These are phyloP conservation scores for Colletotrichum tropicale DNA, from an alignment of 2,329 filamentous ascomycete species.

Conservation along the genomic window DNA sequence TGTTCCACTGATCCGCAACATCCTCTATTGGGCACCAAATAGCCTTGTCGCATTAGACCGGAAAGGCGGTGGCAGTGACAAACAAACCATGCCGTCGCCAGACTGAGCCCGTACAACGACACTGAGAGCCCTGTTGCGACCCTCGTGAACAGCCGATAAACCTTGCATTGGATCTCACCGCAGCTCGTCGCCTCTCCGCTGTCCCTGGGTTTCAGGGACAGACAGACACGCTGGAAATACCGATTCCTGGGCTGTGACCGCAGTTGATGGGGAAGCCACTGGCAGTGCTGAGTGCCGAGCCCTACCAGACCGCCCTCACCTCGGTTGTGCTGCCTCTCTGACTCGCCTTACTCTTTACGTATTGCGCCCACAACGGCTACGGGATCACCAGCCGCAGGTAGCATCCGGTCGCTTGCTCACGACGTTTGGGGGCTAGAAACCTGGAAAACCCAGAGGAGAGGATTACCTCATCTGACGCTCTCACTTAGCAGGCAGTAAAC, in stretches of 20 bases:
- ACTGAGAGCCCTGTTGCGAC: not conserved
- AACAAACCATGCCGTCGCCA: not conserved
- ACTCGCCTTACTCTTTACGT: not conserved
- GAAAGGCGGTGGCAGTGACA: constrained; percentile 1
- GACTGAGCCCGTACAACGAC: not conserved
- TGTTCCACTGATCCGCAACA: not conserved
- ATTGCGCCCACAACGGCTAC: not conserved
- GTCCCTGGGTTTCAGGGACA: not conserved
- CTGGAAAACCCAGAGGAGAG: not conserved
- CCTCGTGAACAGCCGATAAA: not conserved
- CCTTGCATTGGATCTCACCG: not conserved
- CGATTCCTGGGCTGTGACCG: not conserved
- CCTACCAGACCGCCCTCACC: not conserved
- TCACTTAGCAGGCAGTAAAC: not conserved
- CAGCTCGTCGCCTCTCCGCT: not conserved
- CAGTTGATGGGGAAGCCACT: not conserved
- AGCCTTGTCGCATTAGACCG: not conserved
- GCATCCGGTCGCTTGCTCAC: not conserved
- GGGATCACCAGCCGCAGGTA: not conserved
- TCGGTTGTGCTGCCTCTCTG: not conserved
- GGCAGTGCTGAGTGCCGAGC: not conserved
- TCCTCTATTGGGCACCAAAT: not conserved
- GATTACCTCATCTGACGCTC: constrained; percentile 4
- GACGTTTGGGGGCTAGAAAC: not conserved
- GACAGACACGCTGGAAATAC: not conserved